These are phyloP conservation scores for Collybia mongolica DNA, from an alignment of 768 basidiomycete species.

Conservation along the genomic window DNA sequence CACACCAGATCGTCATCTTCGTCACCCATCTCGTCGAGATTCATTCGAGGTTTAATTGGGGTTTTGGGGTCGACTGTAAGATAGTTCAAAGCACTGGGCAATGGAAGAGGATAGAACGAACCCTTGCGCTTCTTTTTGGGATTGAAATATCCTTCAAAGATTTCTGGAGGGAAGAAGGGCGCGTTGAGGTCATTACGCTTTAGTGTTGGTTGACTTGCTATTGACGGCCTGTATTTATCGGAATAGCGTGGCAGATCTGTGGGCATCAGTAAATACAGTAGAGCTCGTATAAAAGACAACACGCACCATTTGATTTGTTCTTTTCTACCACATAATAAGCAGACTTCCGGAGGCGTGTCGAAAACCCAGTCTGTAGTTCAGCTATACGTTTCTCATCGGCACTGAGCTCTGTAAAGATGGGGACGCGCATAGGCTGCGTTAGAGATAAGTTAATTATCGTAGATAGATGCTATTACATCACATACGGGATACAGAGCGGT, in stretches of 20 bases:
- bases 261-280: constrained; percentile 22
- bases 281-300: neutral
- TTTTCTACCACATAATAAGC: constrained; percentile 75
- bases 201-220: constrained; percentile 58
- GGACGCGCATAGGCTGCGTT: constrained; percentile 63
- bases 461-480: constrained; percentile 20
- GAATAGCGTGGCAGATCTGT: constrained; percentile 79
- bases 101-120: constrained; percentile 19
- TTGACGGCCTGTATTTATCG: constrained; percentile 75
- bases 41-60: constrained; percentile 40
- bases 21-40: constrained; percentile 68
- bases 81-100: neutral
- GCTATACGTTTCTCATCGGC: constrained; percentile 65
- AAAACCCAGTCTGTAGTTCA: constrained; percentile 66
- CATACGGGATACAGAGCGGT: constrained; percentile 82
- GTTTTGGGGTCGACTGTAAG: constrained; percentile 27
- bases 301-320: constrained; percentile 57
- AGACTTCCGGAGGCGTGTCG: constrained; percentile 62
- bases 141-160: constrained; percentile 81
- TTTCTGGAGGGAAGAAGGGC: constrained; percentile 74
- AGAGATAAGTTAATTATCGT: constrained; percentile 14
- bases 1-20: constrained; percentile 59
- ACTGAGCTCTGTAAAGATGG: constrained; percentile 65
- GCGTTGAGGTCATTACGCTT: constrained; percentile 70
- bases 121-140: constrained; percentile 64